Percentiles rank a stretch among this genome's conserved stretches.
phyloP scores from a whole-genome alignment of 495 filamentous ascomycete genomes.

The Penicillium taxi region DNA sequence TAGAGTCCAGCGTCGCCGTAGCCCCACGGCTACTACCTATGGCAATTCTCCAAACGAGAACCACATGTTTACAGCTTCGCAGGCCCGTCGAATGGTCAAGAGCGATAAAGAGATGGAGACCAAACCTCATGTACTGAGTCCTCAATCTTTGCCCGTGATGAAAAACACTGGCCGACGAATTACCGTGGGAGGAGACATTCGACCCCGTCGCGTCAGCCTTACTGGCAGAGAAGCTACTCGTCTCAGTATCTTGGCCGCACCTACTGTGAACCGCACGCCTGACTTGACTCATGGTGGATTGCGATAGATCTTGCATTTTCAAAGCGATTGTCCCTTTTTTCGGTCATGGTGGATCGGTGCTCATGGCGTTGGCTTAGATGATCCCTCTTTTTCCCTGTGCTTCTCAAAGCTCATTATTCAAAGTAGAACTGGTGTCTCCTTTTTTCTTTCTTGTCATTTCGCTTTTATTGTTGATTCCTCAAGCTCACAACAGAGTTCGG shows the following conservation, averaged over 20 bases:
- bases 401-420: no score
- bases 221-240: slow-evolving; percentile 38
- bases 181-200: slow-evolving; percentile 44
- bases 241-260: slow-evolving; percentile 32
- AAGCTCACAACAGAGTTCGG: background rate
- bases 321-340: slow-evolving; percentile 8
- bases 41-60: slow-evolving; percentile 51
- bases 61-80: slow-evolving; percentile 58
- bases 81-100: slow-evolving; percentile 64
- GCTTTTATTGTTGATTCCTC: slow-evolving; percentile 11
- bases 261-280: slow-evolving; percentile 13
- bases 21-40: slow-evolving; percentile 48
- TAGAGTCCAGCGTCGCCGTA: slow-evolving; percentile 52
- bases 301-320: slow-evolving; percentile 12
- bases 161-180: slow-evolving; percentile 48
- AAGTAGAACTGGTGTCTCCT: slow-evolving; percentile 2
- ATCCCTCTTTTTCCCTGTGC: slow-evolving; percentile 24
- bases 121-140: slow-evolving; percentile 55
- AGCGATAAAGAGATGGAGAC: slow-evolving; percentile 50
- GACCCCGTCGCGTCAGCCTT: slow-evolving; percentile 37
- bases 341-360: slow-evolving; percentile 4
- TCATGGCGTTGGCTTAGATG: slow-evolving; percentile 25
- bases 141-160: slow-evolving; percentile 56
- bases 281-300: slow-evolving; percentile 12
- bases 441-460: slow-evolving; percentile 10